Evolutionary conservation across 2,329 filamentous ascomycete species (phyloP).

Genomic region (Neurospora sp.): DNA sequence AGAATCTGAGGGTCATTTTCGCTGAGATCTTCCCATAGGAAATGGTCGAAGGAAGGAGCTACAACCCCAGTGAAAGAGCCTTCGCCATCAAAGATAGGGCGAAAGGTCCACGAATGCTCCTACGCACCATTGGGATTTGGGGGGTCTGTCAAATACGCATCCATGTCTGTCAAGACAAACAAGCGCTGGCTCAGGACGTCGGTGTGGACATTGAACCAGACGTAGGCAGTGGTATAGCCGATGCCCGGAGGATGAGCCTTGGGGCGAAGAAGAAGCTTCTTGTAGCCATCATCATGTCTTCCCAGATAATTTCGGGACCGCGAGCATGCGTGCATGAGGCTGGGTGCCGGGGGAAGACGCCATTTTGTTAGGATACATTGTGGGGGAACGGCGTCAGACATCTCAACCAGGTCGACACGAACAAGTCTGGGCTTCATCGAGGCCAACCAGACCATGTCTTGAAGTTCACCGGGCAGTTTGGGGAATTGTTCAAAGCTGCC

Average conservation of each 20-base stretch:
- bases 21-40: fast-evolving
- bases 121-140: fast-evolving
- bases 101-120: not conserved
- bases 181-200: not conserved
- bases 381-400: too few species aligned
- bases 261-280: not conserved
- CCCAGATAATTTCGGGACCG: not conserved
- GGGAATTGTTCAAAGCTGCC: too few species aligned
- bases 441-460: too few species aligned
- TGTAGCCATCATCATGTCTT: not conserved
- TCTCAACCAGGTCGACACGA: too few species aligned
- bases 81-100: not conserved
- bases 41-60: not conserved
- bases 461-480: too few species aligned
- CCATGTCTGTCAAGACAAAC: not conserved
- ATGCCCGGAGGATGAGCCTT: not conserved
- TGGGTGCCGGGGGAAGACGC: too few species aligned
- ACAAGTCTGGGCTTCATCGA: too few species aligned
- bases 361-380: too few species aligned
- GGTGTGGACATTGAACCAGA: not conserved
- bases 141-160: not conserved
- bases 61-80: not conserved
- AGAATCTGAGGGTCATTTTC: not conserved
- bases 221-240: not conserved
- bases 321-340: not conserved